Evolutionary conservation across 495 filamentous ascomycete species (phyloP).

Genomic region (Penicillium riverlandense): DNA sequence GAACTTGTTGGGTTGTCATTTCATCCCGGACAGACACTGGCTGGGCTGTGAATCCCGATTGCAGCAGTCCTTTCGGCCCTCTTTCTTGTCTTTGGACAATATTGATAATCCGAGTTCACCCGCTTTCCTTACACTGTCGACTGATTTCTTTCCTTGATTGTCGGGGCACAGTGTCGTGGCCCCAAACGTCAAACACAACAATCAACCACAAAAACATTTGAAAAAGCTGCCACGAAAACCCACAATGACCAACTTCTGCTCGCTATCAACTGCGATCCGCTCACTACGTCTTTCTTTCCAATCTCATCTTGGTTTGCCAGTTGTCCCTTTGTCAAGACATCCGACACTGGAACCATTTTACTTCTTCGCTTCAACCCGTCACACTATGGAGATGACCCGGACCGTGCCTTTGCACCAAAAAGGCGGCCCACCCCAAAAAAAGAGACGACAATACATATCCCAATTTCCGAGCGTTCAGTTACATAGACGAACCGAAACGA

Average conservation of each 20-base stretch:
- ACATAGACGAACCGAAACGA: constrained; percentile 27
- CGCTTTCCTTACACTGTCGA: constrained; percentile 9
- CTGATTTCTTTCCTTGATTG: constrained; percentile 13
- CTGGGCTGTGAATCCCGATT: no score
- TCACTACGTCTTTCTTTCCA: constrained; percentile 13
- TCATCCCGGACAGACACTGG: no score
- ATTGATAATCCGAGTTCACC: constrained; percentile 8
- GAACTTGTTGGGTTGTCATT: no score
- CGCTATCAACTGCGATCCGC: constrained; percentile 11
- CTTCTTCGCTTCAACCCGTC: background rate
- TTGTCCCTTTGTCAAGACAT: background rate
- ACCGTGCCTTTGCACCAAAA: no score
- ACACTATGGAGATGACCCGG: background rate
- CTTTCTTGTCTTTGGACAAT: no score
- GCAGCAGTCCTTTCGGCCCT: no score
- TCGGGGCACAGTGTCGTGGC: background rate
- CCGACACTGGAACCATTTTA: background rate
- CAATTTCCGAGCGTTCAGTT: background rate
- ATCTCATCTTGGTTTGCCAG: constrained; percentile 1
- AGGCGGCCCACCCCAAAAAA: constrained; percentile 5
- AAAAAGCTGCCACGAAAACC: constrained; percentile 10
- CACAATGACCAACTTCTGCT: constrained; percentile 2
- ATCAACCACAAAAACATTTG: constrained; percentile 11
- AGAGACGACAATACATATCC: constrained; percentile 23
- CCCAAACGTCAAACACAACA: constrained; percentile 4